Evolutionary conservation across 257 asterid species (phyloP), one percentile per base, ranked within the genome.

Genomic region (Penstemon davidsonii): DNA sequence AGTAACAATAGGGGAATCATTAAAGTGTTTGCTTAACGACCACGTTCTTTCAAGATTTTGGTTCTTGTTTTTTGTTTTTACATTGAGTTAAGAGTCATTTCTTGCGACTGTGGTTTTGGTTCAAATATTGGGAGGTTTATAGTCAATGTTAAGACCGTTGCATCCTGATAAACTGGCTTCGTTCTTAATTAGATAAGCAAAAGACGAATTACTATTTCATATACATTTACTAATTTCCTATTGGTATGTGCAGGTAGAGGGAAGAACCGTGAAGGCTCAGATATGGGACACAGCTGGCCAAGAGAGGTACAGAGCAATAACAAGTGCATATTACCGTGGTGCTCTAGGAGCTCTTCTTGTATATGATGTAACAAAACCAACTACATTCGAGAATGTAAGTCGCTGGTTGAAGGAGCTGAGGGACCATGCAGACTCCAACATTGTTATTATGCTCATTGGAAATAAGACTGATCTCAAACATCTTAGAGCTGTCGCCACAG

Each of bases 231-330:
- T 25, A 2, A 25, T 25, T 25, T 25, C 33, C 33, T 25, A 25
- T 25, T 25, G 33, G 33, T 25, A 25, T 25, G 33, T 25, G 33
- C 60, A 87, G 91, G 96, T 92, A 11, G 98, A 92, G 81, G 97
- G 90, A 66, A 85, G 91, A 81, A 90, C 95, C 1, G 80, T 92
- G 62, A 92, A 92, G 83, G 93, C 98, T 77, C 98, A 92, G 74
- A 92, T 92, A 58, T 92, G 98, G 98, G 98, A 92, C 87, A 92
- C 98, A 0, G 98, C 98, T 51, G 98, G 97, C n/a, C 98, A 92
- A 76, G 98, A 89, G 80, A 88, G 98, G 72, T 92, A 92, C 84
- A 77, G 98, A 56, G 98, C 98, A 74, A 92, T 92, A 37, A 92
- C 98, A 68, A 90, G 98, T 76, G 98, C 98, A 18, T 92, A 92